A percentile compares a stretch with the other conserved stretches of the same genome.
phyloP scores from a whole-genome alignment of 805 yeast species.

The Teunomyces tritomae region DNA sequence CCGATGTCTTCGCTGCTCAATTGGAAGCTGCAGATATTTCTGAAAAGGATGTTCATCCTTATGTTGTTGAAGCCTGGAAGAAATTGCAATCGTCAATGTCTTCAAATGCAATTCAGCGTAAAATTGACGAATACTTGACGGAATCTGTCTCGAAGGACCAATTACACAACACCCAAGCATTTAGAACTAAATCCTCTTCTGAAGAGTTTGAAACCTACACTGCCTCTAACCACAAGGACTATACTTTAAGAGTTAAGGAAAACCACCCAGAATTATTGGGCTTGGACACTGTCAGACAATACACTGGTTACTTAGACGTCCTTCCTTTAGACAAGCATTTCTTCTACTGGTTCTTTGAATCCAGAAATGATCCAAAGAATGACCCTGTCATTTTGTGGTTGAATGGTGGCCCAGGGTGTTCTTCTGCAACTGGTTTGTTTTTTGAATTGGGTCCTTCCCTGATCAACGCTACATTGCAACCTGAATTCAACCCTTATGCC shows the following conservation, averaged over 20 bases:
- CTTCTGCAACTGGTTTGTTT: slow-evolving; percentile 27
- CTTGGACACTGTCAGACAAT: slow-evolving; percentile 35
- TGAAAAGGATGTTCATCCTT: neutral
- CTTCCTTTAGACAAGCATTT: slow-evolving; percentile 29
- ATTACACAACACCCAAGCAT: slow-evolving; percentile 8
- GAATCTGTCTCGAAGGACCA: slow-evolving; percentile 7
- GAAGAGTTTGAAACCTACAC: slow-evolving; percentile 11
- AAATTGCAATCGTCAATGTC: slow-evolving; percentile 10
- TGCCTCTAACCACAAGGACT: slow-evolving; percentile 18
- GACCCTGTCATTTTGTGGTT: slow-evolving; percentile 35
- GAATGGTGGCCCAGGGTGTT: slow-evolving; percentile 34
- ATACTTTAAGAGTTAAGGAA: slow-evolving; percentile 30
- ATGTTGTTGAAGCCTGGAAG: slow-evolving; percentile 14
- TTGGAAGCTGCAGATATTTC: neutral
- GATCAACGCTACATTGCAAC: slow-evolving; percentile 21
- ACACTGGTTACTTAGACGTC: slow-evolving; percentile 40
- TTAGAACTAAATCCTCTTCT: slow-evolving; percentile 4
- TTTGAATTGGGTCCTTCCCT: slow-evolving; percentile 31
- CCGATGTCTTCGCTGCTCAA: slow-evolving; percentile 1
- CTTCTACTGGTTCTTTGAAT: slow-evolving; percentile 32
- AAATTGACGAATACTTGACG: slow-evolving; percentile 8
- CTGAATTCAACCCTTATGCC: slow-evolving; percentile 25
- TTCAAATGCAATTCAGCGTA: slow-evolving; percentile 7
- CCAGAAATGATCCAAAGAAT: slow-evolving; percentile 30
- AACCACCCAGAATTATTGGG: slow-evolving; percentile 36